Percentiles rank a stretch among this genome's conserved stretches.
phyloP scores from a whole-genome alignment of 116 monocot genomes.

The Zostera marina region DNA sequence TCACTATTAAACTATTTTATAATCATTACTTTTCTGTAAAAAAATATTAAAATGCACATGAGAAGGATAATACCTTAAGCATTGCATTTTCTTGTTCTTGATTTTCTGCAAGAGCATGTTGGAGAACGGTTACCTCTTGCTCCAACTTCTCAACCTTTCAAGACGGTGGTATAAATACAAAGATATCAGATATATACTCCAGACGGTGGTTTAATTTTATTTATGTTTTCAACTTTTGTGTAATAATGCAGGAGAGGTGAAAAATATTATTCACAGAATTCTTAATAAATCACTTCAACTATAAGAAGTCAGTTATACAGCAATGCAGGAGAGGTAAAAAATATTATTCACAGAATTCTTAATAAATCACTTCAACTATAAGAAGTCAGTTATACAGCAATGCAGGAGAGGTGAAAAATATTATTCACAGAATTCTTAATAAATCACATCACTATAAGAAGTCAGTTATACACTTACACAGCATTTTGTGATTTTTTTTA shows the following conservation, averaged over 20 bases:
- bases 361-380: not conserved
- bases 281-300: not conserved
- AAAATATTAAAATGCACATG: not conserved
- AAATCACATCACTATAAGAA: not conserved
- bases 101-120: conserved; percentile 55
- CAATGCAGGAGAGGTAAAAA: not conserved
- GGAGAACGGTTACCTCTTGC: conserved; percentile 50
- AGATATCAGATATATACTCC: not conserved
- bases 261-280: not conserved
- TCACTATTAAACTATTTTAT: not conserved
- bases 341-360: not conserved
- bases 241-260: not conserved
- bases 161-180: not conserved
- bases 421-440: not conserved
- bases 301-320: not conserved
- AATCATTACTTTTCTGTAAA: not conserved
- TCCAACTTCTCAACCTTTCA: conserved; percentile 63
- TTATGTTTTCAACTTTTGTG: not conserved
- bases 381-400: not conserved
- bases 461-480: too few species aligned
- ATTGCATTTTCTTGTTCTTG: conserved; percentile 83
- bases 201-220: too few species aligned
- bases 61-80: conserved; percentile 41
- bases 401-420: not conserved
- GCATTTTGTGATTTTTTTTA: too few species aligned